Evolutionary conservation across 2,329 filamentous ascomycete genomes (phyloP).

Genomic region (Arthrinium phaeospermum): DNA sequence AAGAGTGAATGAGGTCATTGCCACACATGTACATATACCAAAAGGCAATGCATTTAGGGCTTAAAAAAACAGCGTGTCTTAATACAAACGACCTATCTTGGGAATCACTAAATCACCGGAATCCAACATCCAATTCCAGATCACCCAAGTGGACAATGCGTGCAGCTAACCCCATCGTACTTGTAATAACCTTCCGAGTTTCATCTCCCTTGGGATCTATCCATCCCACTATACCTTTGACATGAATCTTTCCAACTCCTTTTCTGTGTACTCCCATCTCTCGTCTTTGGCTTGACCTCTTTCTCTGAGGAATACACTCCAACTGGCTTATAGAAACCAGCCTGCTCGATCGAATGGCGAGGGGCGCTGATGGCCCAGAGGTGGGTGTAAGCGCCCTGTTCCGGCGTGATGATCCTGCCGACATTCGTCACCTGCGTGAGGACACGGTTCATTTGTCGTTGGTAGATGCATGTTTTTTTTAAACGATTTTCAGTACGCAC

Average conservation of each 20-base stretch:
- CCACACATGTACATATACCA: constrained; percentile 3
- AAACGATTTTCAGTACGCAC: no score
- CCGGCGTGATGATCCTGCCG: constrained; percentile 10
- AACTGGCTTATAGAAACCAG: constrained; percentile 25
- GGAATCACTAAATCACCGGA: background rate
- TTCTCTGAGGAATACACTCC: constrained; percentile 17
- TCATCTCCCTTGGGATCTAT: no score
- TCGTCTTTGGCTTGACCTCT: constrained; percentile 19
- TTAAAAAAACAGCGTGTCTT: background rate
- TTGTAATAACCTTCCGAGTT: background rate
- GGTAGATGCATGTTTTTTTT: no score
- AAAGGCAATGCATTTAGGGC: background rate
- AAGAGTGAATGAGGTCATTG: background rate
- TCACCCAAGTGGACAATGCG: background rate
- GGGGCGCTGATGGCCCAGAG: constrained; percentile 6
- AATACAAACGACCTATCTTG: background rate
- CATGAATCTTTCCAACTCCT: constrained; percentile 16
- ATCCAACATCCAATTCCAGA: no score
- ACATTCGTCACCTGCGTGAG: background rate
- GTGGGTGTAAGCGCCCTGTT: constrained; percentile 13
- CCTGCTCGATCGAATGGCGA: constrained; percentile 17
- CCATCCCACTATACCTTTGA: background rate
- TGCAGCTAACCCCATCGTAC: background rate
- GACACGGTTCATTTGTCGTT: no score
- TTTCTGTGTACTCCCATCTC: constrained; percentile 25